Percentiles rank a stretch among this genome's conserved stretches.
These are phyloP conservation scores for Xylogone sp. DNA, from an alignment of 2,329 filamentous ascomycete genomes.

Conservation along the genomic window DNA sequence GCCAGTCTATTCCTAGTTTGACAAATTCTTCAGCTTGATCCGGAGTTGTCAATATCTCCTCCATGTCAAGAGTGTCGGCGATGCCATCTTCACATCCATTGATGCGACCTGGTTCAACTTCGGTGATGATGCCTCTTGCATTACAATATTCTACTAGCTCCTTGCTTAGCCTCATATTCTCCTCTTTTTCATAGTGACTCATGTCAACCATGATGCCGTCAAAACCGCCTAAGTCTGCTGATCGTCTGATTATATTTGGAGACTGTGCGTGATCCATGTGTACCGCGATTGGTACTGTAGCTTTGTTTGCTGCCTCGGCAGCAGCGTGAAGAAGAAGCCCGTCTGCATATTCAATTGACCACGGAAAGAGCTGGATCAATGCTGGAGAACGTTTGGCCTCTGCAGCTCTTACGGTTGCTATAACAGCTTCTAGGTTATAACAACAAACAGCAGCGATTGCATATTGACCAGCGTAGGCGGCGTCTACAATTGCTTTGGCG, in stretches of 20 bases:
- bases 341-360: constrained; percentile 56
- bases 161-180: constrained; percentile 61
- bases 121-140: constrained; percentile 56
- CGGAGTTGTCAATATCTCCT: constrained; percentile 51
- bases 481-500: constrained; percentile 31
- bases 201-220: constrained; percentile 75
- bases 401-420: constrained; percentile 61
- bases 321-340: constrained; percentile 49
- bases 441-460: constrained; percentile 37
- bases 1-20: constrained; percentile 58
- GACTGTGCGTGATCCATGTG: constrained; percentile 65
- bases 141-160: constrained; percentile 62
- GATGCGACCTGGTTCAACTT: constrained; percentile 1
- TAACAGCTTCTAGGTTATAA: constrained; percentile 66
- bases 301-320: constrained; percentile 46
- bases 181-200: constrained; percentile 64
- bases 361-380: constrained; percentile 68
- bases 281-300: constrained; percentile 53
- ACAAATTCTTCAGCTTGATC: constrained; percentile 60
- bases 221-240: constrained; percentile 48
- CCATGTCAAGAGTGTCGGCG: constrained; percentile 4
- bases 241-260: constrained; percentile 50
- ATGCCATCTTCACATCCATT: constrained; percentile 9
- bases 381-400: constrained; percentile 59
- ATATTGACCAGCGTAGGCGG: constrained; percentile 46